phyloP scores from a whole-genome alignment of 2,329 filamentous ascomycete species.

The Aspergillus costaricaensis region DNA sequence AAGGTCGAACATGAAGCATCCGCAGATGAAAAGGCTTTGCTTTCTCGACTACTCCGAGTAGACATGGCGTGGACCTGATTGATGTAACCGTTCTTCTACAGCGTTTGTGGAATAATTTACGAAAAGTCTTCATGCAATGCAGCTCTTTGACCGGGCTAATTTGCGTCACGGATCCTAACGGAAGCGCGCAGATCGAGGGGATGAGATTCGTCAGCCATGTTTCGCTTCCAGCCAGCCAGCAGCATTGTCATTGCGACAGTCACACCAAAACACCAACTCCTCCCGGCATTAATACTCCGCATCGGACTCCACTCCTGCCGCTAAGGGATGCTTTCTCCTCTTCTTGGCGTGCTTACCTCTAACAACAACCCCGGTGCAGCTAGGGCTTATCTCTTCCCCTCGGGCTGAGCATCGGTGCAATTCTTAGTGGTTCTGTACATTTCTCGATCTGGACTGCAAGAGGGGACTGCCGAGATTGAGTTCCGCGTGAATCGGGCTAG shows the following conservation, averaged over 20 bases:
- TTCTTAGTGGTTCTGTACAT: background rate
- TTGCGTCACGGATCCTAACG: slow-evolving; percentile 3
- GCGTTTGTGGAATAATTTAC: background rate
- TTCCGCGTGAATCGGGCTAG: slow-evolving; percentile 28
- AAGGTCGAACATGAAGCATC: slow-evolving; percentile 18
- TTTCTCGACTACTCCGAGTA: slow-evolving; percentile 22
- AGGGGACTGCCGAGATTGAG: slow-evolving; percentile 23
- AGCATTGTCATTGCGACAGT: slow-evolving; percentile 3
- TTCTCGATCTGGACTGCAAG: slow-evolving; percentile 9
- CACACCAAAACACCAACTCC: background rate
- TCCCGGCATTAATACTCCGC: slow-evolving; percentile 22
- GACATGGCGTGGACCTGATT: slow-evolving; percentile 25
- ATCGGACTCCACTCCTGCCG: slow-evolving; percentile 22
- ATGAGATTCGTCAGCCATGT: slow-evolving; percentile 8
- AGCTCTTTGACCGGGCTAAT: background rate
- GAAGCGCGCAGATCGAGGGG: background rate
- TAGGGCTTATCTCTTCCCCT: slow-evolving; percentile 16
- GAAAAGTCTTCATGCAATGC: background rate
- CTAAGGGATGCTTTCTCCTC: slow-evolving; percentile 17
- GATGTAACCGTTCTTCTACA: background rate
- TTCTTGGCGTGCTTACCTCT: slow-evolving; percentile 26
- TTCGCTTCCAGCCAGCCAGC: background rate
- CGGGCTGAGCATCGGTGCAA: slow-evolving; percentile 14
- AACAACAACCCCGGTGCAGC: slow-evolving; percentile 5
- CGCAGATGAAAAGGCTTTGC: slow-evolving; percentile 27